Evolutionary conservation across 2,329 filamentous ascomycete genomes (phyloP).

Genomic region (Penicillium glabrum): DNA sequence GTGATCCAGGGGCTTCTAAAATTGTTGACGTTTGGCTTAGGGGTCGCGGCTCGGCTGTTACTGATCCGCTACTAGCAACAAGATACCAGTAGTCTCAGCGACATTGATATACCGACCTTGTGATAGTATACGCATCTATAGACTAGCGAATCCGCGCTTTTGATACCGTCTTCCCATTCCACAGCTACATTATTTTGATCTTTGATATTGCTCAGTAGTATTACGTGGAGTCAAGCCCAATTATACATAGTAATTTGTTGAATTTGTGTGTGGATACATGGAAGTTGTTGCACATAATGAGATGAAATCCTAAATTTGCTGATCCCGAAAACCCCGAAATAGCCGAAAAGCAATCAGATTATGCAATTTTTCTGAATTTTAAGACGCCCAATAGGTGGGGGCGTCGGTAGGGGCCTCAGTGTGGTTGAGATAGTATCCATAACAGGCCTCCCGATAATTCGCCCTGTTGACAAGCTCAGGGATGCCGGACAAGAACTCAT

Average conservation of each 20-base stretch:
- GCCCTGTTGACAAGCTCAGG: conserved; percentile 26
- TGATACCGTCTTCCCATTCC: too few species aligned
- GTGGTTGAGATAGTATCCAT: conserved; percentile 25
- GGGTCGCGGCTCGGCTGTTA: conserved; percentile 15
- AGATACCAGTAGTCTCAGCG: not conserved
- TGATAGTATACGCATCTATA: too few species aligned
- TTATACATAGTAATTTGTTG: too few species aligned
- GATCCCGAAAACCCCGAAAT: not conserved
- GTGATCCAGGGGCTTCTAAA: conserved; percentile 54
- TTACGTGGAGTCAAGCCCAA: too few species aligned
- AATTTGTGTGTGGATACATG: not conserved
- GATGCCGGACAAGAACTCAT: conserved; percentile 27
- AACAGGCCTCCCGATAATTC: conserved; percentile 31
- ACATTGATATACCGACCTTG: not conserved
- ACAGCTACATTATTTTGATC: too few species aligned
- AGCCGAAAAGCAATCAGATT: not conserved
- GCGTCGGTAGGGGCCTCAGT: not conserved
- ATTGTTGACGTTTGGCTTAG: conserved; percentile 75
- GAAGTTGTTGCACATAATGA: not conserved
- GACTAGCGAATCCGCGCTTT: too few species aligned
- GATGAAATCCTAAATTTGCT: not conserved
- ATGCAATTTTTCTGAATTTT: not conserved
- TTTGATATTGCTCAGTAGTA: too few species aligned
- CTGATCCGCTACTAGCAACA: conserved; percentile 12
- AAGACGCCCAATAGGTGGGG: not conserved